phyloP scores from a whole-genome alignment of 192 early-diverging fungal species.

The Haplosporangium gracile region DNA sequence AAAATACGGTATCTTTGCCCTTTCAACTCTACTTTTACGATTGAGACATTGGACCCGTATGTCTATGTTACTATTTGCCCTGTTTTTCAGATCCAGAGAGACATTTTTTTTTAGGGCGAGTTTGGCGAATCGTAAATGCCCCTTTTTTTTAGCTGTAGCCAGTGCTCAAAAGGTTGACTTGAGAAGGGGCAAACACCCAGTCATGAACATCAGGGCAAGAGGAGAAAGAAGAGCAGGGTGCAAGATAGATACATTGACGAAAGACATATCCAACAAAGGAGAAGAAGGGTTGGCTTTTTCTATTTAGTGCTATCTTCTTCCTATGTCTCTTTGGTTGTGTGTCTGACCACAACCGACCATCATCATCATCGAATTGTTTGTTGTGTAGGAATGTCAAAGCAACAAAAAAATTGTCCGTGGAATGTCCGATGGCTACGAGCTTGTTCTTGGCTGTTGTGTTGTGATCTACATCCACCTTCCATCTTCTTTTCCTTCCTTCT shows the following conservation, averaged over 20 bases:
- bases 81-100: conserved; percentile 2
- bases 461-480: neutral
- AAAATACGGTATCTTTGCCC: no score
- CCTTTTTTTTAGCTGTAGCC: neutral
- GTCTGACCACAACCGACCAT: no score
- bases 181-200: neutral
- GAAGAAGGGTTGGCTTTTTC: no score
- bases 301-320: no score
- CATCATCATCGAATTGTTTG: no score
- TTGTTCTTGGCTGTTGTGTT: neutral
- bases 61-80: neutral
- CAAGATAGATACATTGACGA: neutral
- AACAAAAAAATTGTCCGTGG: neutral
- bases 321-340: no score
- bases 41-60: no score
- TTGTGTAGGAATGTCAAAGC: neutral
- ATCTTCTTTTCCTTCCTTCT: neutral
- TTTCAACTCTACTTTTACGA: no score
- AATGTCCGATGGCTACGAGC: neutral
- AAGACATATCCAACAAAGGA: neutral
- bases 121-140: neutral
- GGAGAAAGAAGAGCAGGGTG: neutral
- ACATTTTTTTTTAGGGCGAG: neutral
- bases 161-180: neutral
- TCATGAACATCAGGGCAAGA: neutral